Evolutionary conservation across 257 asterid genomes (phyloP).

Genomic region (Ballota nigra): DNA sequence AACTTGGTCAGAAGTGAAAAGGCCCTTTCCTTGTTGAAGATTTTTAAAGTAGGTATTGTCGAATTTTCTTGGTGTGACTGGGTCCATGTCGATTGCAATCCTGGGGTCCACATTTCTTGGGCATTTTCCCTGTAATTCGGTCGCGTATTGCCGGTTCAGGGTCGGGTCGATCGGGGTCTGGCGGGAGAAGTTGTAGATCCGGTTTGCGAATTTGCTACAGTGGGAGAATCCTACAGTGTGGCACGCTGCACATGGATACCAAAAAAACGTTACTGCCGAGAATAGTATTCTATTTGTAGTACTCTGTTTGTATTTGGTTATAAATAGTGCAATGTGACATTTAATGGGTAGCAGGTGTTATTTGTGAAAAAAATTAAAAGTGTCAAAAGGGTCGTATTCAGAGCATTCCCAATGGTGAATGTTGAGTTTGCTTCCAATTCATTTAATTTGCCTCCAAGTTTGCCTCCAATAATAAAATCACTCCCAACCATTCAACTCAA

Average conservation of each 20-base stretch:
- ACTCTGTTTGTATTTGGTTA: not conserved
- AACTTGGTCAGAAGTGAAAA: slow-evolving; percentile 83
- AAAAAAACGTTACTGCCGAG: not conserved
- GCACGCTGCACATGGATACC: slow-evolving; percentile 40
- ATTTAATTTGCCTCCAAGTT: no score
- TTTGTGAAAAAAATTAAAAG: not conserved
- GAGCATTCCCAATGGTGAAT: no score
- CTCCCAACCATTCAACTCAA: no score
- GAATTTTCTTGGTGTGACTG: slow-evolving; percentile 56
- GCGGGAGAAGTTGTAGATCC: slow-evolving; percentile 62
- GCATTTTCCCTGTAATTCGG: slow-evolving; percentile 51
- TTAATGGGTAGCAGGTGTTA: not conserved
- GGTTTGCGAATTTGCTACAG: slow-evolving; percentile 61
- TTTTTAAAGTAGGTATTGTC: slow-evolving; percentile 67
- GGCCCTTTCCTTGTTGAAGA: slow-evolving; percentile 68
- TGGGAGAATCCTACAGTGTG: slow-evolving; percentile 90
- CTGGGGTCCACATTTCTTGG: slow-evolving; percentile 57
- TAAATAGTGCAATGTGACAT: not conserved
- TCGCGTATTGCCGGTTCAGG: slow-evolving; percentile 57
- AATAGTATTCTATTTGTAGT: not conserved
- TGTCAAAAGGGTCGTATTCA: no score
- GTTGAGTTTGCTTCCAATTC: no score
- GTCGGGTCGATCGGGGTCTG: slow-evolving; percentile 64
- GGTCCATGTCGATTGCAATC: slow-evolving; percentile 79
- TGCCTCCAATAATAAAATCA: no score